A percentile compares a stretch with the other conserved stretches of the same genome.
Evolutionary conservation across 106 monocot genomes (phyloP).

Genomic region (Dendrobium officinale): DNA sequence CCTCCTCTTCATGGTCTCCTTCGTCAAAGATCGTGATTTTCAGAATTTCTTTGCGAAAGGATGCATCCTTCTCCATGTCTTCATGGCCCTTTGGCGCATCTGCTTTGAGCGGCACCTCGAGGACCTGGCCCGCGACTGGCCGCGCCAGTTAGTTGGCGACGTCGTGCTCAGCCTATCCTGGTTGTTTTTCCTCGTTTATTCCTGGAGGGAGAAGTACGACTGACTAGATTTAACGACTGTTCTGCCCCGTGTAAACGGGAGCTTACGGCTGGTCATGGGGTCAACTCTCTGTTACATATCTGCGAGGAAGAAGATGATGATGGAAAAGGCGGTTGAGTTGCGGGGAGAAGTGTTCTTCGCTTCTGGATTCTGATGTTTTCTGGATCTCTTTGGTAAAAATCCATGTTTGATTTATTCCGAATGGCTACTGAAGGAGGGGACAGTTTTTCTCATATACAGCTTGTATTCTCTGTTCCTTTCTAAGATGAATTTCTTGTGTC

Average conservation of each 20-base stretch:
- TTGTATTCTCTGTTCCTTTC: neutral
- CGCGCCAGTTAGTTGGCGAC: constrained; percentile 73
- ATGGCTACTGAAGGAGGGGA: neutral
- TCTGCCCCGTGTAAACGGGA: neutral
- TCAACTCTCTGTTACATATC: neutral
- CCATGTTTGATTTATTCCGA: neutral
- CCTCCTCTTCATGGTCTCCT: constrained; percentile 91
- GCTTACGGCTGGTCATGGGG: no score
- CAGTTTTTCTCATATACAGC: neutral
- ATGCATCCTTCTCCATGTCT: constrained; percentile 62
- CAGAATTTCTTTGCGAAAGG: constrained; percentile 92
- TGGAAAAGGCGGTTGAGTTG: neutral
- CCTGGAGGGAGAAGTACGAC: constrained; percentile 91
- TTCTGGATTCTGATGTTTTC: neutral
- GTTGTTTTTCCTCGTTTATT: constrained; percentile 66
- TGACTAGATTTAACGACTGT: constrained; percentile 12
- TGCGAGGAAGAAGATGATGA: neutral
- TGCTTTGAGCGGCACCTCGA: constrained; percentile 74
- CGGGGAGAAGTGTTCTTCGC: neutral
- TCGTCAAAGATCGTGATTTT: constrained; percentile 74
- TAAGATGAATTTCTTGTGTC: neutral
- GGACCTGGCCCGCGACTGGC: constrained; percentile 73
- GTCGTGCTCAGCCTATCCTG: constrained; percentile 66
- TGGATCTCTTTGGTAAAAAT: neutral
- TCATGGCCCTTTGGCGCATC: constrained; percentile 74